Base-by-base conservation (phyloP, 1,284 basidiomycete genomes). In the Gastroboletus turbinatus region DNA sequence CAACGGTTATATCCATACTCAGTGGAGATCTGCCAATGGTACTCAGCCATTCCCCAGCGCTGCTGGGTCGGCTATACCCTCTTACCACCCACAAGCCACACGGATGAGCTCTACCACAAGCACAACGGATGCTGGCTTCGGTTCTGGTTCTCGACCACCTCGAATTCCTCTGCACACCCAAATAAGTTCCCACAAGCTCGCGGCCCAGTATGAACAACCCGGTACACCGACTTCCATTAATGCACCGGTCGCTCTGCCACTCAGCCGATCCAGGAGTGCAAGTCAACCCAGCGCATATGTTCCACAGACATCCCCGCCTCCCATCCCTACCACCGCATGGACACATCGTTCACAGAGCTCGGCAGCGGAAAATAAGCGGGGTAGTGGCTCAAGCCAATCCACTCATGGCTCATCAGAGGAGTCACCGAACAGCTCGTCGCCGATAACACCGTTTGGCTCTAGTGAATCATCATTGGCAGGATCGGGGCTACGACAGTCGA, bases 391-490 rank as follows among this genome's bases (percentile, higher is more conserved):
- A 45, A 92, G 90, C 65, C 82, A 89, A 68, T 89, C 87, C 23
- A 90, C 89, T 7, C 67, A 43, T 33, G 87, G 83, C 60, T 89
- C 87, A 64, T 90, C 89, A 10, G 87, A 90, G 62, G 89, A 88
- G 63, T 91, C 88, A 33, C 88, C 88, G 23, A 87, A 90, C 62
- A 88, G 85, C 60, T 85, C 85, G 30, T 91, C 89, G 19, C 90
- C 90, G 2, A 83, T 92, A 66, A 92, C 90, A 29, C 89, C 90
- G 17, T 92, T 88, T 67, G 90, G 88, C n/a, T 91, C 89, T 42
- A 90, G 85, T 69, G 90, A 92, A 62, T 88, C 87, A 39, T 90
- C 87, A 16, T 69, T 90, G 52, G 78, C 78, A 48, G 83, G 82
- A 63, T 75, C 67, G 69, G 75, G 67, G 19, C 77, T 81, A 60